Percentiles rank a stretch among this genome's conserved stretches.
phyloP scores from a whole-genome alignment of 805 yeast genomes.

The Candida pseudofarinosa region DNA sequence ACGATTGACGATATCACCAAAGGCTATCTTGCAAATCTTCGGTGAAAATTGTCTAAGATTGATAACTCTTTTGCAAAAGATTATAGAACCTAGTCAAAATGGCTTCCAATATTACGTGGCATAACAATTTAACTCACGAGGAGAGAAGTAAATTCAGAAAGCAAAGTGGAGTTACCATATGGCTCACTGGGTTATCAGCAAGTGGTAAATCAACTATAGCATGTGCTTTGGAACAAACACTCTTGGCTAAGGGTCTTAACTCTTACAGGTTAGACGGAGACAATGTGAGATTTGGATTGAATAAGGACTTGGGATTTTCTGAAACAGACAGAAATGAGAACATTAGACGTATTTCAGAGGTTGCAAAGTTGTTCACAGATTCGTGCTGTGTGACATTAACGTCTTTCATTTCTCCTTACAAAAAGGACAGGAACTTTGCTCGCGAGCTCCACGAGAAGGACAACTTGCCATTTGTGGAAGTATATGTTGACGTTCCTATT shows the following conservation, averaged over 20 bases:
- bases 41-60: too few species aligned
- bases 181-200: slow-evolving; percentile 95
- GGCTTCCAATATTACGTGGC: slow-evolving; percentile 98
- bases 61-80: not conserved
- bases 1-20: too few species aligned
- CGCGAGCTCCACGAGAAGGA: slow-evolving; percentile 77
- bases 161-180: slow-evolving; percentile 85
- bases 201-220: slow-evolving; percentile 95
- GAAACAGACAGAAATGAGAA: slow-evolving; percentile 92
- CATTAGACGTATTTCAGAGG: slow-evolving; percentile 92
- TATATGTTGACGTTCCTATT: slow-evolving; percentile 87
- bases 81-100: slow-evolving; percentile 33
- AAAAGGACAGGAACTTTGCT: slow-evolving; percentile 77
- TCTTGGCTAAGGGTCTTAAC: slow-evolving; percentile 63
- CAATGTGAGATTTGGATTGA: slow-evolving; percentile 89
- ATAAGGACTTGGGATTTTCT: slow-evolving; percentile 90
- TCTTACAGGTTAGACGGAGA: slow-evolving; percentile 94
- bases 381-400: slow-evolving; percentile 85
- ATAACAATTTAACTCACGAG: slow-evolving; percentile 76
- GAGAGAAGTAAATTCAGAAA: slow-evolving; percentile 71
- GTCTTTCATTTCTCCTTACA: slow-evolving; percentile 90
- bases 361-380: slow-evolving; percentile 89
- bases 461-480: slow-evolving; percentile 81
- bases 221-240: slow-evolving; percentile 82
- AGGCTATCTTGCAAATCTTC: too few species aligned